These are phyloP conservation scores for Funneliformis caledonium DNA, from an alignment of 371 early-diverging fungal species.

Conservation along the genomic window DNA sequence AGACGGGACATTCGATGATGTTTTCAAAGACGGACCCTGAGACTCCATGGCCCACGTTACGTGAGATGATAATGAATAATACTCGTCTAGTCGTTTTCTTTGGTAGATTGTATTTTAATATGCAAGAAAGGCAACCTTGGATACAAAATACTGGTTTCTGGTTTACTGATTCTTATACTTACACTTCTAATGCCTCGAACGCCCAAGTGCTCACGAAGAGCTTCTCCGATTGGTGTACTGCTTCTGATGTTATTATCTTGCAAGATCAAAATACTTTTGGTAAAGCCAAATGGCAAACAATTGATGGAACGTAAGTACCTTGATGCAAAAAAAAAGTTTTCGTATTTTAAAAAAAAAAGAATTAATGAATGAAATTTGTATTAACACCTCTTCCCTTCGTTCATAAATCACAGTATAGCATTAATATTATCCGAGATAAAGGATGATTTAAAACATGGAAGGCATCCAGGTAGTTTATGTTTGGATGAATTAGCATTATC, in stretches of 20 bases:
- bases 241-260: neutral
- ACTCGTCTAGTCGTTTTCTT: constrained; percentile 47
- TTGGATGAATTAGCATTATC: neutral
- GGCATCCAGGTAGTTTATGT: neutral
- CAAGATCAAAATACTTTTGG: neutral
- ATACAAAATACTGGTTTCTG: neutral
- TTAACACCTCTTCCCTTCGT: neutral
- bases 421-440: neutral
- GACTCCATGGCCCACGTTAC: constrained; percentile 46
- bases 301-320: constrained; percentile 26
- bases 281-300: constrained; percentile 11
- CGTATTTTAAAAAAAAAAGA: neutral
- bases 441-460: neutral
- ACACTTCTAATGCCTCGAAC: neutral
- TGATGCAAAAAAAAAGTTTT: neutral
- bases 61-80: constrained; percentile 47
- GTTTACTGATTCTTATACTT: constrained; percentile 3
- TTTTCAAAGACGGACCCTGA: constrained; percentile 29
- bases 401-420: neutral
- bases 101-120: constrained; percentile 4
- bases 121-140: constrained; percentile 6
- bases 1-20: constrained; percentile 40
- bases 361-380: no score
- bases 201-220: constrained; percentile 9
- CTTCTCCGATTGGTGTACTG: constrained; percentile 16